Evolutionary conservation across 2,329 filamentous ascomycete species (phyloP).

Genomic region (Pseudomassariella vexata): DNA sequence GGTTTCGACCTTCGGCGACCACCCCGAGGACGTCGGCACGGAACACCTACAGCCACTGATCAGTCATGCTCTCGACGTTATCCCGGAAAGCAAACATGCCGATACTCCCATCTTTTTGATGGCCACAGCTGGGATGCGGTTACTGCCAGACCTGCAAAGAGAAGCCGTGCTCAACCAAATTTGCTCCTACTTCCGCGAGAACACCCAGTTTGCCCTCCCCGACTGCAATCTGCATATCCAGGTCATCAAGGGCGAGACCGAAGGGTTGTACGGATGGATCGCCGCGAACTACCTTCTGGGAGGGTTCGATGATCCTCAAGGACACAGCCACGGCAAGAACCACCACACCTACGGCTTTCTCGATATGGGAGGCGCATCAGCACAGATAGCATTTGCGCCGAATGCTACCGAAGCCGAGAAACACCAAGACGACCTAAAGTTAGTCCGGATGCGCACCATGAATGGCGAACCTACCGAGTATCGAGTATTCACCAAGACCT

Average conservation of each 20-base stretch:
- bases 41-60: constrained; percentile 78
- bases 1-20: constrained; percentile 82
- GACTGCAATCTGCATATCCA: constrained; percentile 87
- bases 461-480: constrained; percentile 76
- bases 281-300: constrained; percentile 93
- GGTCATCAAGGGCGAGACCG: constrained; percentile 91
- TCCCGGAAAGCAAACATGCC: constrained; percentile 69
- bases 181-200: constrained; percentile 72
- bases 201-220: constrained; percentile 79
- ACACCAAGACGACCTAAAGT: constrained; percentile 82
- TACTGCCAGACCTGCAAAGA: constrained; percentile 71
- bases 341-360: constrained; percentile 96
- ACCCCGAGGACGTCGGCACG: constrained; percentile 68
- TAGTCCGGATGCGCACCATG: constrained; percentile 78
- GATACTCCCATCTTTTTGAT: constrained; percentile 93
- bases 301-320: constrained; percentile 72
- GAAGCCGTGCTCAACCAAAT: constrained; percentile 68
- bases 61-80: constrained; percentile 71
- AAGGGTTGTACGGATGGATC: constrained; percentile 95
- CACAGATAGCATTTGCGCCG: constrained; percentile 95
- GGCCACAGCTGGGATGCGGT: constrained; percentile 90
- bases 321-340: constrained; percentile 74
- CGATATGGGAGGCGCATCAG: constrained; percentile 97
- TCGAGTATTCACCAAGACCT: constrained; percentile 89
- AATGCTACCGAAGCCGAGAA: constrained; percentile 86